Base-by-base conservation (phyloP, 148 eudicot genomes). In the Rhododendron vialii region DNA sequence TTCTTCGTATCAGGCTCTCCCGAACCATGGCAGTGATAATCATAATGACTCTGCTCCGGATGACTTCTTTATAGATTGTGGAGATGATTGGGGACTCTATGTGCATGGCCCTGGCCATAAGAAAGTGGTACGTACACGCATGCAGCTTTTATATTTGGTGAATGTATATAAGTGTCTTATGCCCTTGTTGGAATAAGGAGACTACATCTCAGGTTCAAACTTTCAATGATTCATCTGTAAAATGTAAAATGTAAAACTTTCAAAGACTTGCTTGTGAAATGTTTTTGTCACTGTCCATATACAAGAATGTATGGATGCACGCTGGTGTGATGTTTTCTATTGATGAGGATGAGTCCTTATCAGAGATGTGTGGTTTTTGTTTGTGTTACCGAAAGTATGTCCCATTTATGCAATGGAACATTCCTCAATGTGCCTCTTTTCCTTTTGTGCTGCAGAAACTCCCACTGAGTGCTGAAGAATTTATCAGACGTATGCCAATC, bases 11-110 rank as follows among this genome's bases (percentile, higher is more conserved):
- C 98, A 93, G 65, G 90, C 90, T 84, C 91, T 95, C 77, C 14
- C 88, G 7, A 83, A 80, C 76, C 91, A 88, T 75, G 90, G 89
- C 65, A 86, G 71, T 59, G 92, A 88, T 41, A 89, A 87, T 26
- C 90, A 89, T 81, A 88, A 90, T 85, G 67, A 82, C 83, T 87
- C 90, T 74, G 89, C 82, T 63, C 83, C 80, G 38, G 87, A 87
- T 78, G 87, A 88, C 83, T 93, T 94, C 77, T 96, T 87, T 86
- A 88, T 95, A 77, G 99, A 95, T 80, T 94, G 95, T 89, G 99
- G 94, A 73, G 97, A 95, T 81, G 95, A 96, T 80, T 93, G 98
- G 95, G 89, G 88, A 59, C 81, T 96, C 71, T 94, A 95, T 90
- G 86, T 93, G 82, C 92, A 91, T 86, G 83, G 86, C 50, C 59